These are phyloP conservation scores for Chromosphaera perkinsii DNA, from an alignment of 208 protist genomes.

Conservation along the genomic window DNA sequence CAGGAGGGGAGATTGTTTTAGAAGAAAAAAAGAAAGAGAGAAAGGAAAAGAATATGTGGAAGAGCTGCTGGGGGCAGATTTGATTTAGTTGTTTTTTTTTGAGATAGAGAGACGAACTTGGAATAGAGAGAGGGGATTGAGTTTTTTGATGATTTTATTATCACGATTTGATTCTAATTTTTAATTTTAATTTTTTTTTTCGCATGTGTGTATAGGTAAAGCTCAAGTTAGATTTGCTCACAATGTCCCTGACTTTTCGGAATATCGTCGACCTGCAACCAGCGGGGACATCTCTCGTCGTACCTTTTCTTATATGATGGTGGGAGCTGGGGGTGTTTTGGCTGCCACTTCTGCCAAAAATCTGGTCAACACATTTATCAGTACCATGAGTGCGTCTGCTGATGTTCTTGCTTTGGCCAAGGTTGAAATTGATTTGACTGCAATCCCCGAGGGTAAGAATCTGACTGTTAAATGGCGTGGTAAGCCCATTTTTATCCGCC, in stretches of 20 bases:
- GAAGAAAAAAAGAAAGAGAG: too few relatives aligned
- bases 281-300: slow-evolving; percentile 35
- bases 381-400: slow-evolving; percentile 59
- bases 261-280: neutral
- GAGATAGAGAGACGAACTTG: too few relatives aligned
- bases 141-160: too few relatives aligned
- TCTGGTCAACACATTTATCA: slow-evolving; percentile 55
- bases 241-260: slow-evolving; percentile 16
- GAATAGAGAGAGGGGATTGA: too few relatives aligned
- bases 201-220: slow-evolving; percentile 6
- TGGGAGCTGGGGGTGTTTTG: slow-evolving; percentile 39
- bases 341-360: slow-evolving; percentile 39
- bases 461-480: slow-evolving; percentile 91
- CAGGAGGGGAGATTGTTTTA: too few relatives aligned
- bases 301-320: slow-evolving; percentile 54
- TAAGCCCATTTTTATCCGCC: slow-evolving; percentile 95
- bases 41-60: too few relatives aligned
- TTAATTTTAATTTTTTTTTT: too few relatives aligned
- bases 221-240: slow-evolving; percentile 18
- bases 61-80: too few relatives aligned
- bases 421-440: slow-evolving; percentile 89
- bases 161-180: too few relatives aligned
- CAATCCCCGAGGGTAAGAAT: slow-evolving; percentile 72
- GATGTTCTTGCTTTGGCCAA: slow-evolving; percentile 86
- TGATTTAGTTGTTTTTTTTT: too few relatives aligned